Evolutionary conservation across 83 land plant genomes (phyloP).

Genomic region (Isoetes engelmannii): DNA sequence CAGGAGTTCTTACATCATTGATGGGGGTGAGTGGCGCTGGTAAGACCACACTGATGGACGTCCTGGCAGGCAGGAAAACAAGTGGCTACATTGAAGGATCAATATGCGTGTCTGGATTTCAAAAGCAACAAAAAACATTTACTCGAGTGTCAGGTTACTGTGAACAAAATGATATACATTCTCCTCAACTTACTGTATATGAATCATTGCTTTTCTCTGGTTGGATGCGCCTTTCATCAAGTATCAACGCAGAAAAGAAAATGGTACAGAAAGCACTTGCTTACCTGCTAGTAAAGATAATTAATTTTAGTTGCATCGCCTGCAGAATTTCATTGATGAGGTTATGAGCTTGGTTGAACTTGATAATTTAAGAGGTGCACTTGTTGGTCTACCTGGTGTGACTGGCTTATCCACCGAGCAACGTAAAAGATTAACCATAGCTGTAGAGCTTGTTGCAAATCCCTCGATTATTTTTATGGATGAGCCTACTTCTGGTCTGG

Average conservation of each 20-base stretch:
- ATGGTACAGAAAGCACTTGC: neutral
- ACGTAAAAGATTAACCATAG: constrained; percentile 19
- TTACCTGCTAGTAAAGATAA: neutral
- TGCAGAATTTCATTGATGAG: constrained; percentile 22
- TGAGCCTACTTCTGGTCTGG: constrained; percentile 27
- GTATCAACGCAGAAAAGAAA: constrained; percentile 6
- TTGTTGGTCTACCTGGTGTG: constrained; percentile 24
- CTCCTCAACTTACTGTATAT: constrained; percentile 21
- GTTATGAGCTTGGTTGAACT: constrained; percentile 24
- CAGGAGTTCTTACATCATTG: constrained; percentile 21
- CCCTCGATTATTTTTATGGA: constrained; percentile 28
- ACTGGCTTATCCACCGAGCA: constrained; percentile 25
- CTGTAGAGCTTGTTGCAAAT: constrained; percentile 24
- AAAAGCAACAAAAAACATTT: constrained; percentile 23
- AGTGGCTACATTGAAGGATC: constrained; percentile 21
- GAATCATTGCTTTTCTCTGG: constrained; percentile 17
- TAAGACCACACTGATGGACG: constrained; percentile 28
- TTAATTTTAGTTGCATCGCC: neutral
- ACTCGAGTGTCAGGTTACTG: constrained; percentile 20
- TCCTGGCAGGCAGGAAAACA: constrained; percentile 23
- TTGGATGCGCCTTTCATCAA: constrained; percentile 13
- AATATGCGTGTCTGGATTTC: constrained; percentile 20
- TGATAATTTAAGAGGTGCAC: constrained; percentile 10
- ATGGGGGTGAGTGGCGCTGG: constrained; percentile 25
- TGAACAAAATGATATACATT: constrained; percentile 26